Conservation (phyloP, 139 green algal species). For the Eudorina sp. region DNA sequence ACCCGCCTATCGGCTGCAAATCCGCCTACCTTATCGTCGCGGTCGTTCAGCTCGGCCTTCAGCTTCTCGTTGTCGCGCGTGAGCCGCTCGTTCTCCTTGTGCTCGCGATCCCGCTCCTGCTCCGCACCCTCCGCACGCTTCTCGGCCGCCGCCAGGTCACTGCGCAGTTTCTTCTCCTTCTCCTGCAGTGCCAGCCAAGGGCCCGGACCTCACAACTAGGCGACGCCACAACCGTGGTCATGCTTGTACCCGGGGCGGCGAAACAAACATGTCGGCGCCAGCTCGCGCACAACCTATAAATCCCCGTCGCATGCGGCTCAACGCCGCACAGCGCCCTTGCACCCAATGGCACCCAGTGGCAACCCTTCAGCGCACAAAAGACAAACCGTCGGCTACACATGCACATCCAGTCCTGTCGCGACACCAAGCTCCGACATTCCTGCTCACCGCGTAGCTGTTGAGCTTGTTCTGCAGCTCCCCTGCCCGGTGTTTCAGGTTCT, state of each 20-base stretch:
- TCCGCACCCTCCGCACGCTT: neutral
- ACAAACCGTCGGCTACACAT: no score
- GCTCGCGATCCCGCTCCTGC: neutral
- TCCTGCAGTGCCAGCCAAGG: constrained; percentile 8
- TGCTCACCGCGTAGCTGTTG: neutral
- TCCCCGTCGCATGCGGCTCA: no score
- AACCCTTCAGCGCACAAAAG: no score
- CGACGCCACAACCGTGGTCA: no score
- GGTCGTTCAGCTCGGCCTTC: neutral
- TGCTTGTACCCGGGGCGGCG: no score
- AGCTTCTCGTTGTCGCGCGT: neutral
- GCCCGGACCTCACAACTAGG: no score
- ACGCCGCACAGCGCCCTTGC: no score
- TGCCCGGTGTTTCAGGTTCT: neutral
- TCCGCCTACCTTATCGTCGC: constrained; percentile 33
- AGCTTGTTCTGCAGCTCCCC: neutral
- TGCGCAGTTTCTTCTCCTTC: neutral
- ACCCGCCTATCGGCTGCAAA: no score
- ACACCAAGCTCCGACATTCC: neutral
- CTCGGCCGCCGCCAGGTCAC: neutral
- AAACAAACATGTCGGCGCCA: no score
- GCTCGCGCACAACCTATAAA: no score
- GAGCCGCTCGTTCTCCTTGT: neutral
- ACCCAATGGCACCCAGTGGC: no score
- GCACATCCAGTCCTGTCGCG: no score